phyloP scores from a whole-genome alignment of 1,284 basidiomycete genomes.

The Heterobasidion irregulare region DNA sequence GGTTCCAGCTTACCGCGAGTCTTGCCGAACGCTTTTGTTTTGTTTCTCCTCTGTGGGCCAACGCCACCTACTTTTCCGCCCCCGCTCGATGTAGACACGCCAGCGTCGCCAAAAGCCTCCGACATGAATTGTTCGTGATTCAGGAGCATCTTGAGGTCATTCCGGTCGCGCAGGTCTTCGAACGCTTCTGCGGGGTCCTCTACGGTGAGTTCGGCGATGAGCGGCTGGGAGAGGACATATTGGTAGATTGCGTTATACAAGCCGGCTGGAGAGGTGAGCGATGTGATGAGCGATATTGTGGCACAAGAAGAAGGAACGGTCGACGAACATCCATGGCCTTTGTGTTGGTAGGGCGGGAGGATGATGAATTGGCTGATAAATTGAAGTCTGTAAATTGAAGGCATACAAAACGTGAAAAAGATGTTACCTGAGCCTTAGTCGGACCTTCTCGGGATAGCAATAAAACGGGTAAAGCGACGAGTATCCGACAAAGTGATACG shows the following conservation, averaged over 20 bases:
- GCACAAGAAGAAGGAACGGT: background rate
- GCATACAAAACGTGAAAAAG: background rate
- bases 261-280: conserved; percentile 43
- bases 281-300: background rate
- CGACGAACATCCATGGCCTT: conserved; percentile 84
- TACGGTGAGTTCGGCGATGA: conserved; percentile 86
- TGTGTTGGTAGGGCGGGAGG: conserved; percentile 83
- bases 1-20: conserved; percentile 63
- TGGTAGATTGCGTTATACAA: conserved; percentile 87
- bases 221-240: conserved; percentile 56
- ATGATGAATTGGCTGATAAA: conserved; percentile 83
- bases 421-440: conserved; percentile 73
- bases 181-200: conserved; percentile 97
- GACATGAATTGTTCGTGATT: conserved; percentile 53
- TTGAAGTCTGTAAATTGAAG: background rate
- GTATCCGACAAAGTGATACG: conserved; percentile 91
- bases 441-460: conserved; percentile 83
- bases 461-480: conserved; percentile 91
- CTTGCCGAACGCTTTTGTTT: conserved; percentile 17
- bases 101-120: conserved; percentile 47
- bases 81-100: conserved; percentile 28
- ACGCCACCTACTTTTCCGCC: conserved; percentile 40
- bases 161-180: conserved; percentile 89
- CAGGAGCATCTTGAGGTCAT: conserved; percentile 83
- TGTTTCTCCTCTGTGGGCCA: conserved; percentile 24